Evolutionary conservation across 306 rosid genomes (phyloP), one percentile per base, ranked within the genome.

Genomic region (Chamaecrista fasciculata): DNA sequence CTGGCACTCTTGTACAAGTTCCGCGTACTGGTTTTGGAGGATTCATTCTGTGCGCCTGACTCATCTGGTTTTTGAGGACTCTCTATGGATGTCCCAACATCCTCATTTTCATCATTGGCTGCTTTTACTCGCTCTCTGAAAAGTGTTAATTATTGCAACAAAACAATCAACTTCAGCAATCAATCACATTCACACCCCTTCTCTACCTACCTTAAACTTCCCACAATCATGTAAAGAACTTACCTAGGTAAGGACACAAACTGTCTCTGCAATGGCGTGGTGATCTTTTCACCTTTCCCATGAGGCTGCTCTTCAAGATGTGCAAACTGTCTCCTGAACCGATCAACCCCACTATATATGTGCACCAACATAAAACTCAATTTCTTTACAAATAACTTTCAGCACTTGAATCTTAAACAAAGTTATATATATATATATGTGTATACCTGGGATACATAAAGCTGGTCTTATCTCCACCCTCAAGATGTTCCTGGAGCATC

Each of bases 371-470:
- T 64, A 51, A 68, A 33, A 75, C 4, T 49, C 57, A 64, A 60
- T 82, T 52, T 29, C 34, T 29, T 5, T 29, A 29, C 5, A 2
- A 2, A 29, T 29, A 5, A 29, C 34, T 5, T 2, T 29, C 5
- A 29, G 5, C 34, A 2, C 2, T 5, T 39, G 44, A 8, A 40
- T 40, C 46, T 0, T 8, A 40, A 40, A 8, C 10, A 8, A 0
- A 37, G 10, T 9, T 0, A 4, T 28, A 28, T 28, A 4, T 2
- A 4, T 34, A 23, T 36, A 19, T 76, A 76, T 33, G 6, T 29
- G 5, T 33, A 33, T 72, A 95, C 99, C 97, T 95, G 39, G 99
- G 99, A 80, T 95, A 95, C 97, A 95, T 91, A 81, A 95, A 95
- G 69, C 97, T 91, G 62, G 96, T 91, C 78, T 91, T 92, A 16